These are phyloP conservation scores for Amaranthus tricolor DNA, from an alignment of 179 eudicot genomes.

Conservation along the genomic window DNA sequence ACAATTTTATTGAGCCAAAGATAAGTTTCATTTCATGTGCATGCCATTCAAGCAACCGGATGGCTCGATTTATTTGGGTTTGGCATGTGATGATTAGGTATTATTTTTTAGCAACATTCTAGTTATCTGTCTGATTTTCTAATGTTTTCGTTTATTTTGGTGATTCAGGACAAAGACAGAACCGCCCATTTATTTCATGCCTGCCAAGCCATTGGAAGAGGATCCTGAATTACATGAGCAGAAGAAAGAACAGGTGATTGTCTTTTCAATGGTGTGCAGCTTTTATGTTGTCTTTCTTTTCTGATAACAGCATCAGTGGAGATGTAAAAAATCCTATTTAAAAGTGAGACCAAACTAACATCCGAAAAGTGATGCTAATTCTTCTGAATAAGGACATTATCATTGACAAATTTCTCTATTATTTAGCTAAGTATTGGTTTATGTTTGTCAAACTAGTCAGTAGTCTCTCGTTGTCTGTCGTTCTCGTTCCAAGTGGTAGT, in stretches of 20 bases:
- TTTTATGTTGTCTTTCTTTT: not conserved
- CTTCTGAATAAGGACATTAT: not conserved
- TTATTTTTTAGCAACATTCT: slow-evolving; percentile 14
- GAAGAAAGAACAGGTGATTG: slow-evolving; percentile 71
- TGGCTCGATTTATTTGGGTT: slow-evolving; percentile 31
- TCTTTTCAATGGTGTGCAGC: not conserved
- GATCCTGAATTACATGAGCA: slow-evolving; percentile 45
- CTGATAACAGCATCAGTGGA: not conserved
- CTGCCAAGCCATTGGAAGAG: slow-evolving; percentile 69
- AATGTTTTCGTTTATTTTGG: slow-evolving; percentile 10
- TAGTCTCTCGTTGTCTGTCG: not conserved
- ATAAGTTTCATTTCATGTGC: slow-evolving; percentile 91
- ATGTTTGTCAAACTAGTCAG: not conserved
- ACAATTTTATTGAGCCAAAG: slow-evolving; percentile 98
- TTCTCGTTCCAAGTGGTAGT: not conserved
- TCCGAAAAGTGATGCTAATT: not conserved
- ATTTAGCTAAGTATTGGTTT: not conserved
- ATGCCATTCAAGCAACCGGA: slow-evolving; percentile 58
- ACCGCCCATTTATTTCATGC: slow-evolving; percentile 72
- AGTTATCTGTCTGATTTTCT: slow-evolving; percentile 24
- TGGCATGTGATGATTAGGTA: slow-evolving; percentile 40
- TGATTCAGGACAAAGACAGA: slow-evolving; percentile 86
- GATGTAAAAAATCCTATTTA: not conserved
- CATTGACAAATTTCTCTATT: not conserved
- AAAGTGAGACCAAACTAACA: not conserved